These are phyloP conservation scores for Thalassia testudinum DNA, from an alignment of 116 monocot genomes.

Conservation along the genomic window DNA sequence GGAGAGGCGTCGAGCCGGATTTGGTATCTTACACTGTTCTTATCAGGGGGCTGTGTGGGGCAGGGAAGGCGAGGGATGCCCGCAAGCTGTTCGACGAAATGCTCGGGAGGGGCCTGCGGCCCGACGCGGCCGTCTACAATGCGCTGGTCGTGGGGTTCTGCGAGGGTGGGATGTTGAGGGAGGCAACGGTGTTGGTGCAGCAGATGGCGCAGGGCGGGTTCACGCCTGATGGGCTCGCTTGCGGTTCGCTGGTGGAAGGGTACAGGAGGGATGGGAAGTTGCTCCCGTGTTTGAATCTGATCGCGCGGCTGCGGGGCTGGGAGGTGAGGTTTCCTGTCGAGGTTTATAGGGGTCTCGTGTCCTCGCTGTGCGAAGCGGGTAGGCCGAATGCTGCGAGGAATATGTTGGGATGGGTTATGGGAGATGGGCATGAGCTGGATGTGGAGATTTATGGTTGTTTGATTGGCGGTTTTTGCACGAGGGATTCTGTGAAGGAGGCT, in stretches of 20 bases:
- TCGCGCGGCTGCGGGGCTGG: conserved; percentile 32
- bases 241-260: conserved; percentile 29
- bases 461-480: conserved; percentile 36
- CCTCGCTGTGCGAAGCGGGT: conserved; percentile 32
- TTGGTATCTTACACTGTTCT: conserved; percentile 52
- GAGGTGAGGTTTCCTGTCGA: conserved; percentile 21
- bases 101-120: conserved; percentile 32
- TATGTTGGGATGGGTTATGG: conserved; percentile 32
- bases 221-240: conserved; percentile 28
- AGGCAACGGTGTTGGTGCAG: conserved; percentile 29
- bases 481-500: conserved; percentile 21
- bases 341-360: conserved; percentile 23
- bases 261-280: conserved; percentile 30
- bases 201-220: conserved; percentile 44
- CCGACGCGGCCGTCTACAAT: conserved; percentile 30
- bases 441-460: conserved; percentile 41
- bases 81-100: conserved; percentile 56
- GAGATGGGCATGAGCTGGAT: conserved; percentile 27
- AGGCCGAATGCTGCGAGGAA: conserved; percentile 63
- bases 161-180: conserved; percentile 29
- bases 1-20: conserved; percentile 56
- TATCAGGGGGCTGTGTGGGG: conserved; percentile 38
- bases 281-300: conserved; percentile 55
- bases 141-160: conserved; percentile 50
- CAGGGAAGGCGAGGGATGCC: conserved; percentile 32